phyloP scores from a whole-genome alignment of 2,329 filamentous ascomycete species.

The Monilinia fructicola region DNA sequence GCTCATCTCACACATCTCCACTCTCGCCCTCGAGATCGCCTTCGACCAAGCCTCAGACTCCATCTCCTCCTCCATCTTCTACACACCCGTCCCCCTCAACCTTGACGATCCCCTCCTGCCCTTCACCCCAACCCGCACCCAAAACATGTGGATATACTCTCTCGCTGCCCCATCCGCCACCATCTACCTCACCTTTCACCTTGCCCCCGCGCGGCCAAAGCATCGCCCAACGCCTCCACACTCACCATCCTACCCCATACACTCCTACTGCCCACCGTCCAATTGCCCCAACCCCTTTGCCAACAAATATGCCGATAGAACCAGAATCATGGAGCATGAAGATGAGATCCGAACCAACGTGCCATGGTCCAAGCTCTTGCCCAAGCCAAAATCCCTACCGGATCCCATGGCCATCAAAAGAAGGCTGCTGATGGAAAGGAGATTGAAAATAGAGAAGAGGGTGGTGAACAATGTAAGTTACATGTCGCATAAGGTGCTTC shows the following conservation, averaged over 20 bases:
- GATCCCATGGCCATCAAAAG: background rate
- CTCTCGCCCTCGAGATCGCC: conserved; percentile 11
- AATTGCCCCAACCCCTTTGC: background rate
- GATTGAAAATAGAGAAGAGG: background rate
- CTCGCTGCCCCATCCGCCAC: background rate
- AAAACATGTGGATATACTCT: background rate
- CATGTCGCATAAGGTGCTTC: background rate
- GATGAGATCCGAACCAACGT: background rate
- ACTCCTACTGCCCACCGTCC: background rate
- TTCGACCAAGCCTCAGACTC: background rate
- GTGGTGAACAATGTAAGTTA: background rate
- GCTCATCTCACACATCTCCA: conserved; percentile 6
- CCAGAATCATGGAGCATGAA: background rate
- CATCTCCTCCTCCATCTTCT: background rate
- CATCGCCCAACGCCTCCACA: background rate
- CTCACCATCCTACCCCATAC: background rate
- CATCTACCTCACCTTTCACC: background rate
- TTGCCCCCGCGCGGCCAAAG: background rate
- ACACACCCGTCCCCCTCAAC: background rate
- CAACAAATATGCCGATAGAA: conserved; percentile 1
- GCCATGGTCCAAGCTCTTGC: conserved; percentile 4
- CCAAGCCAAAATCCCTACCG: conserved; percentile 1
- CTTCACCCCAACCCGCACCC: background rate
- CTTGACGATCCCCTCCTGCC: background rate
- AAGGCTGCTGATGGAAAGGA: conserved; percentile 1